Conservation (phyloP, 805 yeast species). For the Candida fluviatilis region DNA sequence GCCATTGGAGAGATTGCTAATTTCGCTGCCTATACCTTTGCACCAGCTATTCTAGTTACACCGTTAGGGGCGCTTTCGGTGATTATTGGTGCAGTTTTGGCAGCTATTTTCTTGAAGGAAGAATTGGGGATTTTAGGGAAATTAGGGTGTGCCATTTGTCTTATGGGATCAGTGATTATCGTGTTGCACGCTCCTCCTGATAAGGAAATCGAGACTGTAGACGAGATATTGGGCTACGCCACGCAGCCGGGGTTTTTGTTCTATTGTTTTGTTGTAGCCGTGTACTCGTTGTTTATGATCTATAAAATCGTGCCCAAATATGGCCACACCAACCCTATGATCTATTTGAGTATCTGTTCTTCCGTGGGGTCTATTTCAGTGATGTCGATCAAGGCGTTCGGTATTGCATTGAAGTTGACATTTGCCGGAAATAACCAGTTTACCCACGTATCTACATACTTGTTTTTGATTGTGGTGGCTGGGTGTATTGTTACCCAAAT, state of each 20-base stretch:
- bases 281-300: slow-evolving; percentile 73
- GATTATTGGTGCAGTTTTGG: slow-evolving; percentile 87
- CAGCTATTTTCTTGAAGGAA: slow-evolving; percentile 79
- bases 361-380: slow-evolving; percentile 88
- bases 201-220: slow-evolving; percentile 81
- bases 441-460: slow-evolving; percentile 76
- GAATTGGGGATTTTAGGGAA: slow-evolving; percentile 84
- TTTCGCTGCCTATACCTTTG: slow-evolving; percentile 93
- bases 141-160: slow-evolving; percentile 89
- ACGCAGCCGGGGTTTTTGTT: slow-evolving; percentile 70
- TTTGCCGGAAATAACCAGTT: slow-evolving; percentile 84
- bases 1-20: slow-evolving; percentile 89
- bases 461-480: slow-evolving; percentile 72
- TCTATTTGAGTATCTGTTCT: slow-evolving; percentile 85
- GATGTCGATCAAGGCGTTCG: slow-evolving; percentile 90
- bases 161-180: slow-evolving; percentile 82
- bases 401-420: slow-evolving; percentile 84
- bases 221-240: slow-evolving; percentile 80
- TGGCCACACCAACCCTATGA: slow-evolving; percentile 81
- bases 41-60: slow-evolving; percentile 89
- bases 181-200: slow-evolving; percentile 94
- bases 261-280: slow-evolving; percentile 59
- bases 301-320: slow-evolving; percentile 77
- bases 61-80: slow-evolving; percentile 90
- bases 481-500: slow-evolving; percentile 85